Evolutionary conservation across 2,329 filamentous ascomycete genomes (phyloP).

Genomic region (Bipolaris gigantea): DNA sequence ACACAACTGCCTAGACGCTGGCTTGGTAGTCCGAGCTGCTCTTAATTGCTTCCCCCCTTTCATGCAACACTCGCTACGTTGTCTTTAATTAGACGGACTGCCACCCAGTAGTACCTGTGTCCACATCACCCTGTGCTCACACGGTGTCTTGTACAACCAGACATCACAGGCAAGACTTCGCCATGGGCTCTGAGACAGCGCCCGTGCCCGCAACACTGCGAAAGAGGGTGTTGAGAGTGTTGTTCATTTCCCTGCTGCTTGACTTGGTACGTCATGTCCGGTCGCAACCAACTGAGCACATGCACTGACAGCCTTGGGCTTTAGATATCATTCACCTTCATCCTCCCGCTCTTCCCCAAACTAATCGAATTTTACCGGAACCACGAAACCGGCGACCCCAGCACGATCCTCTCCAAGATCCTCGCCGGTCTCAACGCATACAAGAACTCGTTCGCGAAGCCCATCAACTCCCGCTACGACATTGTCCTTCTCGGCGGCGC

Average conservation of each 20-base stretch:
- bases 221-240: conserved; percentile 81
- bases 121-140: conserved; percentile 9
- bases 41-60: conserved; percentile 5
- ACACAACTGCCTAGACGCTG: conserved; percentile 6
- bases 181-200: conserved; percentile 31
- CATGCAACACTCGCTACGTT: conserved; percentile 19
- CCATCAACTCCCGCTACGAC: conserved; percentile 95
- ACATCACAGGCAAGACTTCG: neutral
- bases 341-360: conserved; percentile 92
- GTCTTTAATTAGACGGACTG: conserved; percentile 19
- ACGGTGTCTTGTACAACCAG: neutral
- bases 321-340: conserved; percentile 98
- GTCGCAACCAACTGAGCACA: neutral
- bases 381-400: conserved; percentile 63
- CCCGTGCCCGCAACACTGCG: conserved; percentile 55
- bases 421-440: conserved; percentile 87
- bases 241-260: conserved; percentile 85
- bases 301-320: conserved; percentile 8
- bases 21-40: conserved; percentile 12
- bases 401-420: conserved; percentile 75
- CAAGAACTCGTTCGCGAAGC: conserved; percentile 87
- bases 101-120: conserved; percentile 13
- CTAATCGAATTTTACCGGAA: conserved; percentile 95
- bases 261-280: conserved; percentile 70
- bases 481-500: conserved; percentile 94